Percentiles rank a stretch among this genome's conserved stretches.
Evolutionary conservation across 768 basidiomycete species (phyloP).

Genomic region (Russula brevipes): DNA sequence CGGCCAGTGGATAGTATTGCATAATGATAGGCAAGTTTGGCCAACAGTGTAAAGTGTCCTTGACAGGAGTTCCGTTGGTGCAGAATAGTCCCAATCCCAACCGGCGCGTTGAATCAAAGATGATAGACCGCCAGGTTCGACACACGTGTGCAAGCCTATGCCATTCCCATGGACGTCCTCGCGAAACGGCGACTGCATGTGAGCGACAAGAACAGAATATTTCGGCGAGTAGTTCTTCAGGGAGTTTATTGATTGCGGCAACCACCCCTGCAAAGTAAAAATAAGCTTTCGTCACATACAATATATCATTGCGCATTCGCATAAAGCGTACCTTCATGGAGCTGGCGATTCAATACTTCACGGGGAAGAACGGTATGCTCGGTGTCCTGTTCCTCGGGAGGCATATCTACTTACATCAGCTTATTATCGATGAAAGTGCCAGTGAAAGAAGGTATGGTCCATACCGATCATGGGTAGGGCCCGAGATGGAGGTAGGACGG

Average conservation of each 20-base stretch:
- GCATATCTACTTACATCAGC: background rate
- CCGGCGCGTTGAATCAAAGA: background rate
- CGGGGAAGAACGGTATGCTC: background rate
- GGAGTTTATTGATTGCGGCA: background rate
- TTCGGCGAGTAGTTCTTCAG: background rate
- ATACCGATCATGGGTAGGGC: background rate
- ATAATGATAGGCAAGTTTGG: constrained; percentile 7
- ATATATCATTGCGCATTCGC: too few species aligned
- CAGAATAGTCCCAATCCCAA: constrained; percentile 4
- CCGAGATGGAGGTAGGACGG: background rate
- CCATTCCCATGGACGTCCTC: constrained; percentile 12
- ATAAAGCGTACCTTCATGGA: background rate
- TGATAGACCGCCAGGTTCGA: background rate
- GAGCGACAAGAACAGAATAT: constrained; percentile 1
- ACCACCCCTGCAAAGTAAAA: background rate
- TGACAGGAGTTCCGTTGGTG: constrained; percentile 3
- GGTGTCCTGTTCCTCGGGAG: background rate
- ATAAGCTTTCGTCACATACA: background rate
- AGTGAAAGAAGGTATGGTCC: background rate
- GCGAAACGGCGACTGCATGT: background rate
- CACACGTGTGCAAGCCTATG: too few species aligned
- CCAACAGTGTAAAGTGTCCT: constrained; percentile 1
- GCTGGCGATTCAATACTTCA: background rate
- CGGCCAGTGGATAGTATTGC: background rate
- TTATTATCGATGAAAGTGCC: background rate